phyloP scores from a whole-genome alignment of 306 rosid species.

The Glycine latifolia region DNA sequence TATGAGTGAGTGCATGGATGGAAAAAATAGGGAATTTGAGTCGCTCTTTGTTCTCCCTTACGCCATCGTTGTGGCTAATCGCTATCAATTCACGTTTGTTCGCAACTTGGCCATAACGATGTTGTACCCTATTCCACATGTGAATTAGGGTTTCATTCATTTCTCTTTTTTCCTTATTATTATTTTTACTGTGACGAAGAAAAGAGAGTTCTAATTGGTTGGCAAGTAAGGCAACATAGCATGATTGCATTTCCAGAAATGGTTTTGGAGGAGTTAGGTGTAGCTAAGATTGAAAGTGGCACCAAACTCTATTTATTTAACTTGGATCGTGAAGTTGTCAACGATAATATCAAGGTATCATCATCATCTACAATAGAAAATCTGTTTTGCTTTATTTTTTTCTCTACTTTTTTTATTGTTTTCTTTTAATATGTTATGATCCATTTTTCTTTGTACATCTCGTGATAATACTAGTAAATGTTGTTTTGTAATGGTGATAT shows the following conservation, averaged over 20 bases:
- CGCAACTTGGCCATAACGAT: background rate
- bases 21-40: no score
- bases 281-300: background rate
- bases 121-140: slow-evolving; percentile 35
- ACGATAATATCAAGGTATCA: slow-evolving; percentile 1
- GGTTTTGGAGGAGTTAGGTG: background rate
- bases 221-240: slow-evolving; percentile 18
- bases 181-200: background rate
- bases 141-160: slow-evolving; percentile 6
- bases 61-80: no score
- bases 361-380: no score
- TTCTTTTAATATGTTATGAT: no score
- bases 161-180: background rate
- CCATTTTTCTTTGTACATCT: no score
- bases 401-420: no score
- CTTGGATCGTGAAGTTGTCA: slow-evolving; percentile 44
- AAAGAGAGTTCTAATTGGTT: slow-evolving; percentile 1
- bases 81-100: background rate
- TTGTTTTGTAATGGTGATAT: no score
- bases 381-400: no score
- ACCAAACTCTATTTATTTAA: slow-evolving; percentile 49
- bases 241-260: background rate
- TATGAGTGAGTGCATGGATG: no score
- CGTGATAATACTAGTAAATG: no score
- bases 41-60: no score